Evolutionary conservation across 2,329 filamentous ascomycete genomes (phyloP), one percentile per base, ranked within the genome.

Genomic region (Aplosporella prunicola): DNA sequence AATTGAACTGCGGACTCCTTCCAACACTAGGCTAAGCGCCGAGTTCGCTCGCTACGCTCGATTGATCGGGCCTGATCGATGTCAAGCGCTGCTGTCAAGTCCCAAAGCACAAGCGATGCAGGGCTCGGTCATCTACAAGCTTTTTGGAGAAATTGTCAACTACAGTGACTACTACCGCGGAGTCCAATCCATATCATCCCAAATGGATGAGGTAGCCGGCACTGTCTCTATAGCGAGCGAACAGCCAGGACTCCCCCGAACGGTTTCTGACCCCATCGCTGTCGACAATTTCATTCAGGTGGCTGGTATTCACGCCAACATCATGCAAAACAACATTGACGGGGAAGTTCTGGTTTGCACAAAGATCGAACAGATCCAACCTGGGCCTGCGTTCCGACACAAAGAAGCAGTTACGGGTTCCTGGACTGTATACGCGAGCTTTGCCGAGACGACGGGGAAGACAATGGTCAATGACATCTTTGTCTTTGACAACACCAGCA

Each of bases 201-300:
- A n/a, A n/a, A 20, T 16, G 7, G 17, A n/a, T 13, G 29, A 32
- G 16, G 29, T 20, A 5, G 29, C 14, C 7, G 29, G 5, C 3
- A n/a, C n/a, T n/a, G 16, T 32, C 6, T 6, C 7, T 8, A 20
- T 32, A 4, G 17, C 29, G 5, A 8, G 6, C 29, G 22, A 17
- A 11, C 17, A 5, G 29, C 17, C 29, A 10, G 9, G 29, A 13
- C 29, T 20, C 28, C 20, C 15, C n/a, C 14, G 10, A 18, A 18
- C 28, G 6, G 9, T 7, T 7, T 22, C 17, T 32, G 17, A 20
- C 20, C 17, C 17, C 43, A 36, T 27, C 29, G 38, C 39, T 27
- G 35, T 41, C 10, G 39, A 41, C 23, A 24, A 29, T 23, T 41
- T 35, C 25, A 20, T 36, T 14, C 39, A 41, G 28, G 31, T 41